Base-by-base conservation (phyloP, 2,329 filamentous ascomycete species). In the Samsoniella hepiali region DNA sequence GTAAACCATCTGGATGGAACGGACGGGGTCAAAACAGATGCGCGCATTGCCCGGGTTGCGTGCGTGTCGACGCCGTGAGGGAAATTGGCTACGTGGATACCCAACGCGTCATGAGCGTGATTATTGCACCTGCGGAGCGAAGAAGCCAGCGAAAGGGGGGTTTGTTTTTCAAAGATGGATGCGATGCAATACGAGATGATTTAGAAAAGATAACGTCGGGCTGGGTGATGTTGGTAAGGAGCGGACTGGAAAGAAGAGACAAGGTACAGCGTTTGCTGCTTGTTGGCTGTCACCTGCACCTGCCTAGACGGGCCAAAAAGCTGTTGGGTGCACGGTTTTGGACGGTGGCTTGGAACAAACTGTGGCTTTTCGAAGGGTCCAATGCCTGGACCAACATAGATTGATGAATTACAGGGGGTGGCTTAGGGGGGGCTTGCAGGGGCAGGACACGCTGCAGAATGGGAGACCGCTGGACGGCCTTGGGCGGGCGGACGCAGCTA, bases 51-150 rank as follows among this genome's bases (percentile, higher is more conserved):
- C 50, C 31, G 54, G 58, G 22, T 58, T 51, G 49, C 40, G 49
- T 53, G 49, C 58, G 47, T 53, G 45, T 44, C 47, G 31, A 55
- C 34, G 40, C 13, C 38, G 47, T 13, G 58, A 32, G 58, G 58
- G 59, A 56, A 32, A 56, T 62, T 55, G 40, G 32, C 29, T 55
- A 55, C 59, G 59, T 62, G 59, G 59, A 62, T 62, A 62, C 59
- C 42, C 11, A 22, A 44, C 56, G 59, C 59, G 51, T 62, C 59
- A 62, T 62, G 38, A 61, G 58, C 38, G 29, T 53, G 49, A 44
- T 54, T 54, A 54, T 32, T 59, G 45, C 57, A 59, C 27, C 36
- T 13, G 49, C 58, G 40, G 47, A 38, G 27, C 45, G 34, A 13
- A 4, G 10, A 47, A 22, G 15, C 10, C 15, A 45, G 42, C 17